Base-by-base conservation (phyloP, 2,329 filamentous ascomycete species). In the Botrytis tulipae region DNA sequence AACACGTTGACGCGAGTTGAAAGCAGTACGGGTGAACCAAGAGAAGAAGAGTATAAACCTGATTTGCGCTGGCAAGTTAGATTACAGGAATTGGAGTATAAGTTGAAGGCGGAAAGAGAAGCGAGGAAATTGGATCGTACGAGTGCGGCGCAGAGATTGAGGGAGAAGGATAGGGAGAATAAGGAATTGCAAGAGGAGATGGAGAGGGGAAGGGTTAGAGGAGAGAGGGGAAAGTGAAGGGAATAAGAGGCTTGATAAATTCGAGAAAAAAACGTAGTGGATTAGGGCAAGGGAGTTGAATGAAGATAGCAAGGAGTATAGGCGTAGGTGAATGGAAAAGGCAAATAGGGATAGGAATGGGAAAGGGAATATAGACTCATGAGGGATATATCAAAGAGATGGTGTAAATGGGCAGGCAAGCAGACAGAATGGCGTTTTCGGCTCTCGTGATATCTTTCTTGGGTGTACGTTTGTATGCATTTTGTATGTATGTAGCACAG, bases 81-180 rank as follows among this genome's bases (percentile, higher is more conserved):
- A 10, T 86, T 98, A 48, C 90, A 93, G 73, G 95, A 98, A 80
- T 85, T 98, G 77, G 96, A 99, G 85, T 88, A 91, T 77, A 90
- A 97, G 78, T 86, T 99, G 29, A 97, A 97, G 82, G 91, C 93
- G 63, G 96, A 99, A 84, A 86, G 96, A 22, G 96, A 98, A 82
- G 94, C 91, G 1, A 86, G 96, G 62, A 85, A 97, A 71, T 85
- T 97, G 73, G 96, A 99, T 83, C 89, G 96, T 5, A 92, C 88
- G 66, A 94, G 94, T 37, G 95, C 95, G 42, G 86, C 93, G 72
- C 92, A 94, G 83, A 86, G 95, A 70, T 83, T 97, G 0, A 91
- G 94, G 74, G 92, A 94, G 75, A 87, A 92, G n/a, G 88, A 91
- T 80, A 85, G 87, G 71, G 91, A 94, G 83, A 94, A 94, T 80